phyloP scores from a whole-genome alignment of 2,329 filamentous ascomycete species.

The Verticillium dahliae region DNA sequence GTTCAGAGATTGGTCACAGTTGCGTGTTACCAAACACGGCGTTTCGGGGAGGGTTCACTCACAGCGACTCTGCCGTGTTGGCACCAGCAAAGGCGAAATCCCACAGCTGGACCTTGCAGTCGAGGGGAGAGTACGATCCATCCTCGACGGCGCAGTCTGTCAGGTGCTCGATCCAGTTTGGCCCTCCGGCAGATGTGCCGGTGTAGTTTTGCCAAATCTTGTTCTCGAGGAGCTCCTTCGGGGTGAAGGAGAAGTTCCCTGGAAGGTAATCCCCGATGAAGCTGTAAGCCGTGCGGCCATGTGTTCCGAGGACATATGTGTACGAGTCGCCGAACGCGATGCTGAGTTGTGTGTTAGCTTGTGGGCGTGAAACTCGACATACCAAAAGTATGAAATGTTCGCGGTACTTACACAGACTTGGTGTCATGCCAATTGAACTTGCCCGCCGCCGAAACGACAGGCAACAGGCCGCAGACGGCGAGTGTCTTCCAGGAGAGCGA shows the following conservation, averaged over 20 bases:
- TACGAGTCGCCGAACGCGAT: conserved; percentile 45
- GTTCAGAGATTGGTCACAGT: no score
- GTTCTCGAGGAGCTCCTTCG: conserved; percentile 33
- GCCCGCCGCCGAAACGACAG: background rate
- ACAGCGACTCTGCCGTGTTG: conserved; percentile 37
- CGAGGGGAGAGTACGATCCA: conserved; percentile 32
- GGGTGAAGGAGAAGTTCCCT: conserved; percentile 33
- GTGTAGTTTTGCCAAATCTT: conserved; percentile 46
- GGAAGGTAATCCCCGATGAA: conserved; percentile 46
- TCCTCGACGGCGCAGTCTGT: conserved; percentile 40
- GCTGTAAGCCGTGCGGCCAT: conserved; percentile 42
- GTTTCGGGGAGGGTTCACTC: conserved; percentile 5
- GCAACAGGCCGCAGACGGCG: background rate
- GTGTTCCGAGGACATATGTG: conserved; percentile 45
- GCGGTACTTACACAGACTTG: conserved; percentile 14
- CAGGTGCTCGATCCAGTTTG: conserved; percentile 48
- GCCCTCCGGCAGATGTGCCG: conserved; percentile 36
- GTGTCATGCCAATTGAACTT: conserved; percentile 15
- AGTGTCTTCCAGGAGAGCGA: background rate
- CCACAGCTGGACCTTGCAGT: conserved; percentile 43
- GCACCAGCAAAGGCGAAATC: conserved; percentile 50
- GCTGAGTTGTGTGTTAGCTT: conserved; percentile 12
- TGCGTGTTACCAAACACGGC: background rate
- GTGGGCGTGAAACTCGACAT: no score
- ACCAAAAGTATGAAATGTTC: no score